Evolutionary conservation across 176 grass and related monocot genomes (phyloP).

Genomic region (Typha latifolia): DNA sequence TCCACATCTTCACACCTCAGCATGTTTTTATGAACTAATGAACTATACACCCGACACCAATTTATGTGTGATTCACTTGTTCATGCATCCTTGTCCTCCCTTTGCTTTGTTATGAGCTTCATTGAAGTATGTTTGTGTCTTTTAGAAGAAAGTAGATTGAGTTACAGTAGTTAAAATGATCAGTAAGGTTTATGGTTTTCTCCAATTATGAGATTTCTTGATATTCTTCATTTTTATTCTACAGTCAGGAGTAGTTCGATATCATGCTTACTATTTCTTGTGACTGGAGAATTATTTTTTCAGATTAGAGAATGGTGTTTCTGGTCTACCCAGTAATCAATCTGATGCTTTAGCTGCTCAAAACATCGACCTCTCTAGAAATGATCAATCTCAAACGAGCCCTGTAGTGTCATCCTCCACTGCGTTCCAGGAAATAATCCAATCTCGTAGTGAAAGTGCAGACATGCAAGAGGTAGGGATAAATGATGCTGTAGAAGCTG

Average conservation of each 20-base stretch:
- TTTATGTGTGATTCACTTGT: no score
- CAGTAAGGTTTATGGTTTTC: no score
- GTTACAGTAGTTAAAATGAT: no score
- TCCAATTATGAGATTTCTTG: background rate
- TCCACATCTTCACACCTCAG: background rate
- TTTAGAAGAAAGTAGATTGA: no score
- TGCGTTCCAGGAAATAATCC: constrained; percentile 24
- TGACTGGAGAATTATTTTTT: constrained; percentile 28
- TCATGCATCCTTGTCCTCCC: no score
- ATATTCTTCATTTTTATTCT: background rate
- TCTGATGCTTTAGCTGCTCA: constrained; percentile 32
- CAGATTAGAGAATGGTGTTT: constrained; percentile 57
- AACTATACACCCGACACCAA: background rate
- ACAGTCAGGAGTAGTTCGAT: background rate
- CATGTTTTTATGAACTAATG: background rate
- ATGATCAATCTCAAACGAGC: constrained; percentile 34
- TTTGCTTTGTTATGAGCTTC: no score
- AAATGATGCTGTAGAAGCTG: constrained; percentile 6
- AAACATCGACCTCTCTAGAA: constrained; percentile 28
- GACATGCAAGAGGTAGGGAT: constrained; percentile 27
- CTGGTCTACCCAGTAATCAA: constrained; percentile 40
- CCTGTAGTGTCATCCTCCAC: background rate
- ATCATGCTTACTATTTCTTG: background rate
- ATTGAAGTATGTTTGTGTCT: no score
- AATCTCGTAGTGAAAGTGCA: constrained; percentile 22